Evolutionary conservation across 164 flowering plant species (phyloP).

Genomic region (Aristolochia contorta): DNA sequence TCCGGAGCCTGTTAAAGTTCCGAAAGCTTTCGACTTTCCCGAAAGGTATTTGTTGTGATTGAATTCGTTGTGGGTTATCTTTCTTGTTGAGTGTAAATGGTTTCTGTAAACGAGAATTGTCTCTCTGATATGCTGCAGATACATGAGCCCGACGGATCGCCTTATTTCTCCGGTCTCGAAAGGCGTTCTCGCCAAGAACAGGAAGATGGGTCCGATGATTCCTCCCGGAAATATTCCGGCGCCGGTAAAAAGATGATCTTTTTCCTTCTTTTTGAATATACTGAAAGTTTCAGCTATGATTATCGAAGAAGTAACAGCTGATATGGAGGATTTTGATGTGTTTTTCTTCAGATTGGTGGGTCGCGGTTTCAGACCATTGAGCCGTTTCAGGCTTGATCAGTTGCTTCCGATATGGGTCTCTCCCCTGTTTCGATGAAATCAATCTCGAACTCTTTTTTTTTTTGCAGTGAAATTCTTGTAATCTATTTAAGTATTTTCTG

Average conservation of each 20-base stretch:
- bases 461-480: too few relatives aligned
- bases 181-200: constrained; percentile 55
- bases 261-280: not conserved
- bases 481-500: too few relatives aligned
- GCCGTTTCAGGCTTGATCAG: too few relatives aligned
- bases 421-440: too few relatives aligned
- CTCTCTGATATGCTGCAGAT: constrained; percentile 26
- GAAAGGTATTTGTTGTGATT: constrained; percentile 31
- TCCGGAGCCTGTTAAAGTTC: constrained; percentile 50
- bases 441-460: too few relatives aligned
- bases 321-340: too few relatives aligned
- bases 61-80: not conserved
- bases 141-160: constrained; percentile 70
- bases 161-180: constrained; percentile 70
- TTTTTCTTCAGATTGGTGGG: too few relatives aligned
- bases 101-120: not conserved
- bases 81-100: not conserved
- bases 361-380: too few relatives aligned
- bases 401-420: too few relatives aligned
- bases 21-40: constrained; percentile 47
- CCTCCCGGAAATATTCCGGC: constrained; percentile 34
- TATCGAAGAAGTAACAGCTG: too few relatives aligned
- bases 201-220: constrained; percentile 26
- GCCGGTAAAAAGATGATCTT: constrained; percentile 14
- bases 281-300: too few relatives aligned